Base-by-base conservation (phyloP, 192 early-diverging fungal genomes). In the Lobulomyces angularis region DNA sequence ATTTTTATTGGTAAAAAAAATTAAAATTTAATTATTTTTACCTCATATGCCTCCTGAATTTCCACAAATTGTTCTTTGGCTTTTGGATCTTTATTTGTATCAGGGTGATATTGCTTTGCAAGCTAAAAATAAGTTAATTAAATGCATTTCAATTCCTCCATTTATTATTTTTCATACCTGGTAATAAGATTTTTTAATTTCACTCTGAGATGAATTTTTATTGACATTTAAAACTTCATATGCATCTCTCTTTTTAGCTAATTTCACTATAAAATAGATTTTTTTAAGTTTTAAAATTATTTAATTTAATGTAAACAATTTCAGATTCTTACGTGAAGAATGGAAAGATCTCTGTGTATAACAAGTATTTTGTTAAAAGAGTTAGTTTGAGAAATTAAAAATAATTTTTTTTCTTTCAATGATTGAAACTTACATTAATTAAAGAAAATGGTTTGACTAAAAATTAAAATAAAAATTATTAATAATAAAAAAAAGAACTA, bases 181-280 rank as follows among this genome's bases (percentile, higher is more conserved):
- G 62, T 98, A 98, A 67, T 98, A 98, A 8, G 88, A 85, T 63
- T 92, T 90, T 58, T 98, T 98, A 59, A 98, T 93, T 36, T 98
- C 91, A 24, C 61, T 43, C 27, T 79, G 67, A 21, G 84, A 76
- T 3, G 91, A 79, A 27, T 66, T 67, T 48, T 84, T 86, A 20
- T 63, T 56, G 2, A 94, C 82, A 0, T 89, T 89, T 20, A 98
- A 69, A 7, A 89, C 66, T 12, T 80, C 67, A 63, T 96, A 98
- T 28, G 77, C 79, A 55, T 96, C 86, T 24, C 77, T 62, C 28
- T 86, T 80, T n/a, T n/a, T n/a, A n/a, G n/a, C n/a, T n/a, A n/a
- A n/a, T n/a, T n/a, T n/a, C n/a, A n/a, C n/a, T n/a, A n/a, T n/a
- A n/a, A n/a, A n/a, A n/a, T n/a, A n/a, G n/a, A n/a, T n/a, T n/a